A percentile compares a stretch with the other conserved stretches of the same genome.
phyloP scores from a whole-genome alignment of 495 filamentous ascomycete species.

The Penicillium paxilli region DNA sequence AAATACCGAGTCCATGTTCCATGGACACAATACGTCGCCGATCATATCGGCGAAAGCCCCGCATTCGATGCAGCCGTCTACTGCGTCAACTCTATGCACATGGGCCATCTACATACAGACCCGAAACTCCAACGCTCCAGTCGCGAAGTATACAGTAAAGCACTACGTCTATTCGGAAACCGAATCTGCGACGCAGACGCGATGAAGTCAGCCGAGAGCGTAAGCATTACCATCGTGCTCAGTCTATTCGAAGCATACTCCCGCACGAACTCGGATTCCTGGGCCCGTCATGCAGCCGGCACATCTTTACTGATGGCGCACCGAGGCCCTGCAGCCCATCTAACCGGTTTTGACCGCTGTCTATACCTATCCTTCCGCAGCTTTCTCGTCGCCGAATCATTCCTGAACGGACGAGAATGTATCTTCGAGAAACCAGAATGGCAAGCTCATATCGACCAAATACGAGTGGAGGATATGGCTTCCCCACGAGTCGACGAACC shows the following conservation, averaged over 20 bases:
- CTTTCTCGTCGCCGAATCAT: constrained; percentile 28
- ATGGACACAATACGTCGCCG: constrained; percentile 23
- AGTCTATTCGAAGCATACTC: constrained; percentile 33
- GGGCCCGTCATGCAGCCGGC: constrained; percentile 33
- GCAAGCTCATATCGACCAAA: constrained; percentile 26
- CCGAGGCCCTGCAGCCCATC: constrained; percentile 28
- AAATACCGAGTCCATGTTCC: constrained; percentile 23
- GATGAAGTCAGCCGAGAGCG: constrained; percentile 23
- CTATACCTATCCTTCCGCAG: constrained; percentile 33
- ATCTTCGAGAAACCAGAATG: constrained; percentile 28
- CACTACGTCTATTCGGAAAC: constrained; percentile 28
- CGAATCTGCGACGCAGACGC: constrained; percentile 18
- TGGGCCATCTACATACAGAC: constrained; percentile 15
- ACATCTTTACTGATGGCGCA: constrained; percentile 28
- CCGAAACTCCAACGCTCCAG: constrained; percentile 20
- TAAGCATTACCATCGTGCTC: constrained; percentile 28
- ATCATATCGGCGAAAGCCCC: constrained; percentile 18
- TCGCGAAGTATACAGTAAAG: constrained; percentile 31
- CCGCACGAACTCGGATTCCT: constrained; percentile 27
- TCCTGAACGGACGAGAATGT: constrained; percentile 20
- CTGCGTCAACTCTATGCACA: constrained; percentile 20
- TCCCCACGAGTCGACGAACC: constrained; percentile 11
- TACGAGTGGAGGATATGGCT: constrained; percentile 24
- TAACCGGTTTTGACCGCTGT: constrained; percentile 26
- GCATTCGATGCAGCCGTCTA: constrained; percentile 24